Evolutionary conservation across 2,329 filamentous ascomycete species (phyloP).

Genomic region (Colletotrichum falcatum): DNA sequence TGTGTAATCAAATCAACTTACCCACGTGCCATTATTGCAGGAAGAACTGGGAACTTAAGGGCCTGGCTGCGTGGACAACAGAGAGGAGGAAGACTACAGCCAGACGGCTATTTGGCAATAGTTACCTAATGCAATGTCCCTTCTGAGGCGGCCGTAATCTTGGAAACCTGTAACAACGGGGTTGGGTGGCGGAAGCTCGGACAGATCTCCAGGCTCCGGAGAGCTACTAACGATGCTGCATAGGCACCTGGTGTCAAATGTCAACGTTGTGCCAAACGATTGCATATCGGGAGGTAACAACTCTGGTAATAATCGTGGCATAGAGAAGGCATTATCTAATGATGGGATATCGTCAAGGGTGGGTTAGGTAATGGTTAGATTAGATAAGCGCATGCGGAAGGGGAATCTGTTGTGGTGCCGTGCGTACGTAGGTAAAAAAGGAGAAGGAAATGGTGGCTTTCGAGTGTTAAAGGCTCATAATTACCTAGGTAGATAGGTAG

Average conservation of each 20-base stretch:
- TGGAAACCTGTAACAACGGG: constrained; percentile 7
- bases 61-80: background rate
- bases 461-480: background rate
- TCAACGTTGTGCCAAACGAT: background rate
- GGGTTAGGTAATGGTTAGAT: constrained; percentile 39
- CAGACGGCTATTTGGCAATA: constrained; percentile 26
- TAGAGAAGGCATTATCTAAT: constrained; percentile 28
- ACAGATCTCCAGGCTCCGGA: background rate
- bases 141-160: background rate
- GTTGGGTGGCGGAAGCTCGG: background rate
- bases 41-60: background rate
- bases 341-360: constrained; percentile 31
- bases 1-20: constrained; percentile 10
- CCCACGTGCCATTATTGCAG: background rate
- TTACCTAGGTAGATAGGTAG: too few species aligned
- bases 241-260: background rate
- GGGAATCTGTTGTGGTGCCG: background rate
- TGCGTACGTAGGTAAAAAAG: too few species aligned
- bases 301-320: constrained; percentile 21
- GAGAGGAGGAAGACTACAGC: background rate
- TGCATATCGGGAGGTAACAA: constrained; percentile 19
- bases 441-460: background rate
- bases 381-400: constrained; percentile 25
- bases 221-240: background rate
- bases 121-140: constrained; percentile 33